A percentile compares a stretch with the other conserved stretches of the same genome.
Evolutionary conservation across 208 protist species (phyloP).

Genomic region (Leishmania amazonensis): DNA sequence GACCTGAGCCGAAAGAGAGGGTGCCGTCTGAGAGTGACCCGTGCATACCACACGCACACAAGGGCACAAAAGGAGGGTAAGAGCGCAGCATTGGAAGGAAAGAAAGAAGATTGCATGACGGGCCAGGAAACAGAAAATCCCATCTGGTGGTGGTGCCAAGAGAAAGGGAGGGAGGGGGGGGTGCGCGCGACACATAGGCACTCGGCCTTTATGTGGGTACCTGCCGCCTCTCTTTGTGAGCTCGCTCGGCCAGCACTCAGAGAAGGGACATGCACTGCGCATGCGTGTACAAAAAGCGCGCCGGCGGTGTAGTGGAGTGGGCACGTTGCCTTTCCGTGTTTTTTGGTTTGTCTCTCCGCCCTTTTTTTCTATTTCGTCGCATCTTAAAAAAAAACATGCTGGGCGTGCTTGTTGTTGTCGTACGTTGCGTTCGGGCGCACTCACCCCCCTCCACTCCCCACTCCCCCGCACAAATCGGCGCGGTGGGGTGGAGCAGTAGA

Average conservation of each 20-base stretch:
- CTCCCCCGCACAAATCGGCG: neutral
- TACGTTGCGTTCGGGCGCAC: neutral
- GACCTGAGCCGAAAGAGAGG: neutral
- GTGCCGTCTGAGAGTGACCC: neutral
- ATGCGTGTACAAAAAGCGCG: neutral
- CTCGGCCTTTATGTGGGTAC: neutral
- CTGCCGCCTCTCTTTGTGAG: neutral
- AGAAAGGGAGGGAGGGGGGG: slow-evolving; percentile 5
- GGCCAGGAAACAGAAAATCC: neutral
- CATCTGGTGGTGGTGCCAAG: neutral
- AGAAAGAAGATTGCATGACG: neutral
- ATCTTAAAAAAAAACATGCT: too few relatives aligned
- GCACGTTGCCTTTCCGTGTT: neutral
- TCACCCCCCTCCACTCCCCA: neutral
- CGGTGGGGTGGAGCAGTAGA: neutral
- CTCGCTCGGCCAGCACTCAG: neutral
- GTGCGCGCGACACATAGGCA: neutral
- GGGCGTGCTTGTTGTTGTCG: neutral
- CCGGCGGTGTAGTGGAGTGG: neutral
- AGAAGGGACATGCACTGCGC: neutral
- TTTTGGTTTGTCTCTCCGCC: neutral
- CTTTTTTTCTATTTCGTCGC: neutral
- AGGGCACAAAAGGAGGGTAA: too few relatives aligned
- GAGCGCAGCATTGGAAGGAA: neutral
- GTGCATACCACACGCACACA: neutral